Evolutionary conservation across 129 eudicot genomes (phyloP).

Genomic region (Calendula officinalis): DNA sequence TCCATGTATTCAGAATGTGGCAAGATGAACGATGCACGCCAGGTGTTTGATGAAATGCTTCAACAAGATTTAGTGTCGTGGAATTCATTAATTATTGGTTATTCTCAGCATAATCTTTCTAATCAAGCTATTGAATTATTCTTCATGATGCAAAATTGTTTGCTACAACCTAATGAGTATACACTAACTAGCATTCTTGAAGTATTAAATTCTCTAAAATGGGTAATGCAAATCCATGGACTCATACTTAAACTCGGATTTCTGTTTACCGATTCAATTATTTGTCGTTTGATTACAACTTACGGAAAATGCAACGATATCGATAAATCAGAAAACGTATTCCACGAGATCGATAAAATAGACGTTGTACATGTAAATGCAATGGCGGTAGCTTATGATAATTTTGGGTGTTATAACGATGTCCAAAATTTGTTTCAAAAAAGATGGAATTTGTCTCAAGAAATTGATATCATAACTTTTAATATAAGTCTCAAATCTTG

Average conservation of each 20-base stretch:
- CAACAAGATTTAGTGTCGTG: slow-evolving; percentile 42
- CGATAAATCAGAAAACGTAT: slow-evolving; percentile 29
- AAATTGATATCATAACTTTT: slow-evolving; percentile 31
- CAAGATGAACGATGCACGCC: slow-evolving; percentile 31
- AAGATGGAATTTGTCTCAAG: slow-evolving; percentile 33
- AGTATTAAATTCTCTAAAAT: slow-evolving; percentile 17
- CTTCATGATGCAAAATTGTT: slow-evolving; percentile 26
- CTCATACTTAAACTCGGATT: slow-evolving; percentile 40
- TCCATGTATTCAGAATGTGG: slow-evolving; percentile 42
- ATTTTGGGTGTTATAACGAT: slow-evolving; percentile 33
- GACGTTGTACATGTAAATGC: slow-evolving; percentile 36
- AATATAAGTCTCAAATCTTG: slow-evolving; percentile 47
- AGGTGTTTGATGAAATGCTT: slow-evolving; percentile 41
- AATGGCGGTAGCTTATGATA: slow-evolving; percentile 30
- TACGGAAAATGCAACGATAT: slow-evolving; percentile 46
- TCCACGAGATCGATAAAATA: slow-evolving; percentile 23
- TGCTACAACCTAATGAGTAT: slow-evolving; percentile 31
- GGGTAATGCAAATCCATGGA: slow-evolving; percentile 38
- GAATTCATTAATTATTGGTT: slow-evolving; percentile 50
- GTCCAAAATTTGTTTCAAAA: slow-evolving; percentile 32
- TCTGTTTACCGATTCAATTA: slow-evolving; percentile 27
- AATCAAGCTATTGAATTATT: slow-evolving; percentile 29
- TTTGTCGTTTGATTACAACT: slow-evolving; percentile 38
- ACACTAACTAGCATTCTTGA: slow-evolving; percentile 47
- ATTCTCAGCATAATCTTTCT: slow-evolving; percentile 34